Conservation (phyloP, 345 rosid genomes). For the Arabidopsis arenosa region DNA sequence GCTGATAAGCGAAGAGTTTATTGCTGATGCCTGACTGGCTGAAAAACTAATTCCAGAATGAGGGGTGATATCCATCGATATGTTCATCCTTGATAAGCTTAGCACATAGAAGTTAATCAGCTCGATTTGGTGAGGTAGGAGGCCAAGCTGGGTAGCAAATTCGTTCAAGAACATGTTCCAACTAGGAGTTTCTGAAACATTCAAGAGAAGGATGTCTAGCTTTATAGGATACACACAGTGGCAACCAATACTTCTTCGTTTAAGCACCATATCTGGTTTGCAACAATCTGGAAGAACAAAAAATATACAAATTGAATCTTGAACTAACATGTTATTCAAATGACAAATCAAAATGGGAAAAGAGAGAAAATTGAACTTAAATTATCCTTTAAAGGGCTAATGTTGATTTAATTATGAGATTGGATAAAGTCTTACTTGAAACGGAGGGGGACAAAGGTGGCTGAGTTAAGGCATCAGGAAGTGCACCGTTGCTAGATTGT, state of each 20-base stretch:
- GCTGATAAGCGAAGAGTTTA: conserved; percentile 73
- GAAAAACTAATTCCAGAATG: conserved; percentile 84
- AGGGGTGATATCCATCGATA: conserved; percentile 94
- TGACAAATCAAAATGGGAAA: conserved; percentile 2
- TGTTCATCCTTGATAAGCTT: conserved; percentile 75
- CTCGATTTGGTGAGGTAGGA: conserved; percentile 80
- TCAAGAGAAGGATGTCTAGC: conserved; percentile 89
- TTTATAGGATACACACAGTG: conserved; percentile 98
- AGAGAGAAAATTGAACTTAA: neutral
- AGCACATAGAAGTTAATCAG: conserved; percentile 79
- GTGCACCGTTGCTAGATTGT: conserved; percentile 56
- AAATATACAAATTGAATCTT: conserved; percentile 38
- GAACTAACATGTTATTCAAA: conserved; percentile 2
- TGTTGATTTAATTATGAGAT: neutral
- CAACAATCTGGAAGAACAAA: conserved; percentile 71
- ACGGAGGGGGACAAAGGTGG: conserved; percentile 82
- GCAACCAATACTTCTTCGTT: conserved; percentile 72
- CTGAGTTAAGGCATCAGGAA: conserved; percentile 66
- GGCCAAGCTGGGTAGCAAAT: conserved; percentile 80
- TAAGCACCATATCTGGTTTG: conserved; percentile 75
- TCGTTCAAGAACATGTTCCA: conserved; percentile 68
- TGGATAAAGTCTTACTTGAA: conserved; percentile 58
- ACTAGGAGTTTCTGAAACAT: conserved; percentile 82
- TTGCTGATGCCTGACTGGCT: conserved; percentile 66
- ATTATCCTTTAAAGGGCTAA: conserved; percentile 4